Conservation (phyloP, 768 basidiomycete genomes). For the Podaxis mareebaensis region DNA sequence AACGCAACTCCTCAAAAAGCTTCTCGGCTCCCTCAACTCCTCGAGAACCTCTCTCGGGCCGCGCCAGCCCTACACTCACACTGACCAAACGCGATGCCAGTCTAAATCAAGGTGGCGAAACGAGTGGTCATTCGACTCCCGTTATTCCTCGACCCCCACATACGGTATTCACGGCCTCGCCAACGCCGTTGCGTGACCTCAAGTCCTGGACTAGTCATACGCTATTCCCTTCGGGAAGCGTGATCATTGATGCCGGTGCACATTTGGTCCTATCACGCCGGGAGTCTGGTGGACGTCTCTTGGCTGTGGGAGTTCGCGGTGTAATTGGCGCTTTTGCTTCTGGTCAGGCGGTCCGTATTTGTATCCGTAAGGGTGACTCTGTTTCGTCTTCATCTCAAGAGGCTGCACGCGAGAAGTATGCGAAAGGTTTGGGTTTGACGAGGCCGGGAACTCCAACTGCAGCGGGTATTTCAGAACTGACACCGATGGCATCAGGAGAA, state of each 20-base stretch:
- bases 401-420: slow-evolving; percentile 34
- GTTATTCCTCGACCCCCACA: slow-evolving; percentile 65
- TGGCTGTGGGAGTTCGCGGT: slow-evolving; percentile 89
- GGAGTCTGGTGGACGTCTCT: slow-evolving; percentile 86
- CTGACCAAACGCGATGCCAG: not conserved
- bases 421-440: slow-evolving; percentile 42
- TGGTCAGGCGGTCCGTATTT: slow-evolving; percentile 90
- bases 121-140: slow-evolving; percentile 24
- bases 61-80: slow-evolving; percentile 6
- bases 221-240: slow-evolving; percentile 81
- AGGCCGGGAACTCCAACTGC: slow-evolving; percentile 57
- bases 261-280: slow-evolving; percentile 81
- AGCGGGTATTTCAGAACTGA: slow-evolving; percentile 39
- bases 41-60: slow-evolving; percentile 9
- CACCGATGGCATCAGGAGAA: slow-evolving; percentile 40
- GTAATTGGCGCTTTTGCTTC: slow-evolving; percentile 90
- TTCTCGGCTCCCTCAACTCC: slow-evolving; percentile 23
- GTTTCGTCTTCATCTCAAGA: slow-evolving; percentile 27
- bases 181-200: slow-evolving; percentile 75
- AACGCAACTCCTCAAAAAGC: slow-evolving; percentile 36
- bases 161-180: slow-evolving; percentile 81
- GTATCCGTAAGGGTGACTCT: slow-evolving; percentile 42
- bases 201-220: slow-evolving; percentile 99
- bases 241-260: slow-evolving; percentile 89
- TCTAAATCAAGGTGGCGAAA: slow-evolving; percentile 14